Evolutionary conservation across 2,329 filamentous ascomycete genomes (phyloP).

Genomic region (Hysterium pulicare): DNA sequence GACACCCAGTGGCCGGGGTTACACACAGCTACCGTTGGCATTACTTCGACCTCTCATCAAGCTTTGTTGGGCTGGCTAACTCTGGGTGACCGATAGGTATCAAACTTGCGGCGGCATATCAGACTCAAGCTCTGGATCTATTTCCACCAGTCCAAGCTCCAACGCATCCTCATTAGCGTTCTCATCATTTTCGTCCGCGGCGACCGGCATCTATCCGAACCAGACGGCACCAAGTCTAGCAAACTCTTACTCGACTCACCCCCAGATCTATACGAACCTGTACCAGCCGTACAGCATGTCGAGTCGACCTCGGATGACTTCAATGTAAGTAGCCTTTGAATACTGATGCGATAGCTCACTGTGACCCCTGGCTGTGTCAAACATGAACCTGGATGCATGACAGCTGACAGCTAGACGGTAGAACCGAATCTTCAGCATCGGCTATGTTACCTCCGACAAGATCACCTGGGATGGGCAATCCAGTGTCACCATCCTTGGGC

Average conservation of each 20-base stretch:
- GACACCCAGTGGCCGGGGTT: conserved; percentile 35
- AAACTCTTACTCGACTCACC: conserved; percentile 36
- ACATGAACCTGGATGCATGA: conserved; percentile 32
- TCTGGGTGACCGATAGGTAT: conserved; percentile 44
- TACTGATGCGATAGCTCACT: conserved; percentile 20
- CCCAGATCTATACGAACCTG: conserved; percentile 25
- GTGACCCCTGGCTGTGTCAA: conserved; percentile 30
- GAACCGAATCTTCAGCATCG: conserved; percentile 45
- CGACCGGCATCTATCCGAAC: conserved; percentile 34
- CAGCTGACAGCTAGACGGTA: conserved; percentile 38
- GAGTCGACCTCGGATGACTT: conserved; percentile 38
- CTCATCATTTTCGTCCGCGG: conserved; percentile 32
- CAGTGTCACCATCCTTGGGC: conserved; percentile 41
- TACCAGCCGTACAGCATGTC: conserved; percentile 35
- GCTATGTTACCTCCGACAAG: conserved; percentile 46
- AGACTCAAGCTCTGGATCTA: conserved; percentile 55
- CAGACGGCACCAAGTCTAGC: conserved; percentile 21
- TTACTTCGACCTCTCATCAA: conserved; percentile 24
- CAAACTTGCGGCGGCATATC: conserved; percentile 49
- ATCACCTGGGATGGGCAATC: conserved; percentile 40
- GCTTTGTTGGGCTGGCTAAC: conserved; percentile 33
- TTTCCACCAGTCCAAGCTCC: conserved; percentile 51
- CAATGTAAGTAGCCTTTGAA: conserved; percentile 43
- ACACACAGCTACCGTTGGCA: conserved; percentile 38
- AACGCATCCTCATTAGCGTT: conserved; percentile 46